Conservation (phyloP, 2,329 filamentous ascomycete genomes). For the Fusarium mundagurra region DNA sequence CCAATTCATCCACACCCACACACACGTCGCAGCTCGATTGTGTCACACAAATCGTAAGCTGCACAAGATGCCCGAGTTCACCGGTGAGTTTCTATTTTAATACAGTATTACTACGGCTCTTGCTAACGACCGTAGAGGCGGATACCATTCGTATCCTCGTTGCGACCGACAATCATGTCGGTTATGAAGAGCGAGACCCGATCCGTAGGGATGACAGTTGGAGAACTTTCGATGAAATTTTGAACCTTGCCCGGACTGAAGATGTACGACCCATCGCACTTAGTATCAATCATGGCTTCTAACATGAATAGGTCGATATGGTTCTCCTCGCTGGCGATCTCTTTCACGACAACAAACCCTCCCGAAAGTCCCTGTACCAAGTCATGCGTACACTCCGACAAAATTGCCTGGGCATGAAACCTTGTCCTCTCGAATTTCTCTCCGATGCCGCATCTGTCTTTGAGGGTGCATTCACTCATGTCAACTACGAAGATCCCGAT, state of each 20-base stretch:
- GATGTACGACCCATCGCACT: conserved; percentile 64
- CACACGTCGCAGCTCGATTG: conserved; percentile 1
- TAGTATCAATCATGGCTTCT: background rate
- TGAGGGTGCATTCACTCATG: conserved; percentile 87
- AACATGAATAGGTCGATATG: conserved; percentile 79
- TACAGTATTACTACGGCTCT: background rate
- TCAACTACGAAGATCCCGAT: conserved; percentile 97
- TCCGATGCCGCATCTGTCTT: conserved; percentile 94
- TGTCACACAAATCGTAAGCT: background rate
- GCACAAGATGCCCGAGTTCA: conserved; percentile 44
- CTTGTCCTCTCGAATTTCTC: conserved; percentile 92
- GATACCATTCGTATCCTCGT: conserved; percentile 96
- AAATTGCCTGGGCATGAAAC: conserved; percentile 95
- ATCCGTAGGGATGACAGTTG: conserved; percentile 98
- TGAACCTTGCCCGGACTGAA: conserved; percentile 84
- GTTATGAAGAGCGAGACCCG: conserved; percentile 91
- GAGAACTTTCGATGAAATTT: conserved; percentile 94
- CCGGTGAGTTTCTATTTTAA: conserved; percentile 31
- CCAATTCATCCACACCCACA: background rate
- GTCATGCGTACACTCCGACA: conserved; percentile 94
- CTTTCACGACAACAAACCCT: conserved; percentile 98
- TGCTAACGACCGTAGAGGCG: conserved; percentile 55
- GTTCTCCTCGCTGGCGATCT: conserved; percentile 93
- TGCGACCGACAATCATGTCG: conserved; percentile 97
- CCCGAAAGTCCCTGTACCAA: conserved; percentile 93